Evolutionary conservation across 2,329 filamentous ascomycete genomes (phyloP), one percentile per base, ranked within the genome.

Genomic region (Pseudogymnoascus sp.): DNA sequence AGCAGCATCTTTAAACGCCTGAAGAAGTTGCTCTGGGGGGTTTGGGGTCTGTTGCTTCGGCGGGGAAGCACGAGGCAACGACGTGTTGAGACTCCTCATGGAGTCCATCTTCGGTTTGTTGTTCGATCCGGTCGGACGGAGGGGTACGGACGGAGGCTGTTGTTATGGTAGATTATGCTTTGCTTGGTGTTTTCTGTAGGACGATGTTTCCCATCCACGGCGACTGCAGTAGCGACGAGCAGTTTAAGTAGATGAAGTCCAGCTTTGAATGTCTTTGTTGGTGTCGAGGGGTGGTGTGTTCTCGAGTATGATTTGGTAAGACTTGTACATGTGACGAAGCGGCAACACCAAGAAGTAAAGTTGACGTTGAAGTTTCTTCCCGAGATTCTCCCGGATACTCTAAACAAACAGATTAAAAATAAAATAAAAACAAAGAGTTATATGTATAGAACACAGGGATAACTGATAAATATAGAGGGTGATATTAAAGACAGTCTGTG

Each of bases 1-100:
- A 17, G 94, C 94, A 35, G 94, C 94, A 13, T 89, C 86, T 75
- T 92, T 94, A 81, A 99, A 99, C 63, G 91, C 88, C 69, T 93
- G 88, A 63, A 97, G 85, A 58, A 97, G 85, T 71, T 86, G 81
- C 71, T 87, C 85, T 15, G 83, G 81, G 15, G 79, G 77, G 51
- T 80, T 79, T 63, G 69, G 73, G n/a, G 68, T 48, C 41, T 67
- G 69, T 59, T 74, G 73, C 63, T 74, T 80, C 67, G 78, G 73
- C 38, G 79, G 76, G 12, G 79, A 79, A 64, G 75, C 75, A n/a
- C 71, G 66, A n/a, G 84, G 84, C 63, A 87, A 74, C 59, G 83
- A 86, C 31, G 80, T 84, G 66, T 85, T 85, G 51, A 87, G 76
- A 62, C 81, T 84, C 69, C 81, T 79, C 83, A 87, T 86, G 61